A percentile compares a stretch with the other conserved stretches of the same genome.
Conservation (phyloP, 305 asterid genomes). For the Lippia alba region DNA sequence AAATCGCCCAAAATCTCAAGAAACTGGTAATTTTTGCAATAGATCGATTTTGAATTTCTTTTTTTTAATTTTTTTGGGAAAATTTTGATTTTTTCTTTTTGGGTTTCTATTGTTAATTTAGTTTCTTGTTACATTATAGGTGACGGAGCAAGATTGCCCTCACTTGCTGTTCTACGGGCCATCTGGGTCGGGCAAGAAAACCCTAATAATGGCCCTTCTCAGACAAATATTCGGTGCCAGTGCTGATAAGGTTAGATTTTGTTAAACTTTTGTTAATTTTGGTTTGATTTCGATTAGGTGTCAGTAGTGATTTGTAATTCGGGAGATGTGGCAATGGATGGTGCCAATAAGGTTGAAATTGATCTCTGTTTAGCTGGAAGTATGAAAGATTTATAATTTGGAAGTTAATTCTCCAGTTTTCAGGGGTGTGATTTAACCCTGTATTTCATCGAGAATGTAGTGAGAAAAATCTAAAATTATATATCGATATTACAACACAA, state of each 20-base stretch:
- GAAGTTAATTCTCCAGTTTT: slow-evolving; percentile 14
- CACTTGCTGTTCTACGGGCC: slow-evolving; percentile 96
- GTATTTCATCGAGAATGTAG: neutral
- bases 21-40: slow-evolving; percentile 62
- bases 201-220: slow-evolving; percentile 97
- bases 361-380: slow-evolving; percentile 7
- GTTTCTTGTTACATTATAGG: slow-evolving; percentile 47
- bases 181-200: slow-evolving; percentile 96
- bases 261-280: neutral
- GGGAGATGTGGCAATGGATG: neutral
- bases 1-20: slow-evolving; percentile 86
- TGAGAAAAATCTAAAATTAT: neutral
- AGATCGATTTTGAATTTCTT: neutral
- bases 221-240: slow-evolving; percentile 90
- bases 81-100: slow-evolving; percentile 1
- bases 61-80: neutral
- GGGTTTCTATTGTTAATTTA: neutral
- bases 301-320: slow-evolving; percentile 1
- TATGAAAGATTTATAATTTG: neutral
- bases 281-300: neutral
- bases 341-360: neutral
- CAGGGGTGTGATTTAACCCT: slow-evolving; percentile 2
- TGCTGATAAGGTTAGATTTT: slow-evolving; percentile 75
- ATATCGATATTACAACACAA: too few species aligned
- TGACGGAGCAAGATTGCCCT: slow-evolving; percentile 92